Evolutionary conservation across 176 grass and related monocot genomes (phyloP), one percentile per base, ranked within the genome.

Genomic region (Ensete ventricosum): DNA sequence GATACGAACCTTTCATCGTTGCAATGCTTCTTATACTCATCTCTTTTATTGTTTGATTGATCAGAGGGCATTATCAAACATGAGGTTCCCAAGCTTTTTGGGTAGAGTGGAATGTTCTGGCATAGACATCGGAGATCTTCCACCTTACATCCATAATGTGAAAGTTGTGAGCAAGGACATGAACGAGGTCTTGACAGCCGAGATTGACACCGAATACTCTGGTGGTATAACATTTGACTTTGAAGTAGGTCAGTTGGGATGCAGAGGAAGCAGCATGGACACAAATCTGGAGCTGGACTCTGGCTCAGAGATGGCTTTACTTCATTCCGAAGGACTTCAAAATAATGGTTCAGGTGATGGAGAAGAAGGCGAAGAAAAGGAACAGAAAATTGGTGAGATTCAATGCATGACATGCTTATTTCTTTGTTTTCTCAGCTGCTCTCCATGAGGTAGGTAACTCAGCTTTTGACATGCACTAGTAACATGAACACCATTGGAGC

Each of bases 131-230:
- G 93, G 85, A 69, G 83, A 82, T 49, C 81, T 92, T 77, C 93
- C 93, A 76, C 93, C 93, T 84, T 85, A 86, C 73, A 82, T 96
- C 50, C 83, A 90, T 10, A 81, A 78, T 19, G 81, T 96, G 81
- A 92, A 85, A 83, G 87, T 89, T 11, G 83, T 96, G 75, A 85
- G 84, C 5, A 64, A 88, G 55, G 83, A 96, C 52, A 81, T 92
- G 50, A 92, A 79, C 81, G 93, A 96, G 54, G 52, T 88, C 53
- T 86, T 85, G 87, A 87, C 93, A 50, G 87, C 92, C 78, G 93
- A 96, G 76, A 78, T 92, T 82, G 93, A 92, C 74, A 85, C 92
- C 82, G 93, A 92, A 85, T 89, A 90, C 73, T 84, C 87, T 1
- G 76, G 85, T 25, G 89, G 89, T 69, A 84, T 96, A 83, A 54